A percentile compares a stretch with the other conserved stretches of the same genome.
Evolutionary conservation across 805 yeast species (phyloP).

Genomic region (Schwanniomyces yamadae): DNA sequence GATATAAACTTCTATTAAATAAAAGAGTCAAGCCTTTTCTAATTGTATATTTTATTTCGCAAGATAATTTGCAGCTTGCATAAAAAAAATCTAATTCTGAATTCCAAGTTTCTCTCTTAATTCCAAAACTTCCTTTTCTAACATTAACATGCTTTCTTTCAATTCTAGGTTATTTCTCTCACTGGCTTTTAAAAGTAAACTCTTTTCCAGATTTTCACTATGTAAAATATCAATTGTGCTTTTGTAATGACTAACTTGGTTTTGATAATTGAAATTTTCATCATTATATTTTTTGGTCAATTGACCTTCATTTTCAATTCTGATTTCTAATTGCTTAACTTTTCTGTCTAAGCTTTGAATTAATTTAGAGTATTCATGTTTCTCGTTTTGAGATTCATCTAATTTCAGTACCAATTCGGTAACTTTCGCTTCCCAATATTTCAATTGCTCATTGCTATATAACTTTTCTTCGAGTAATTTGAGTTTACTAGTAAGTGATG

Average conservation of each 20-base stretch:
- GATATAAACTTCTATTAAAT: no score
- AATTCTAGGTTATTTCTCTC: constrained; percentile 58
- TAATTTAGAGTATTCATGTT: constrained; percentile 52
- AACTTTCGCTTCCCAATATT: constrained; percentile 60
- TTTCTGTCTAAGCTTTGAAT: constrained; percentile 51
- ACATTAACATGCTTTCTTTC: constrained; percentile 49
- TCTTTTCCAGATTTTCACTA: constrained; percentile 40
- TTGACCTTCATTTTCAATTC: constrained; percentile 50
- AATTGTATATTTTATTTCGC: no score
- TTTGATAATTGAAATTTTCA: constrained; percentile 57
- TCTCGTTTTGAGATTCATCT: constrained; percentile 44
- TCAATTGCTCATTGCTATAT: constrained; percentile 51
- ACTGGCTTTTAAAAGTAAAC: constrained; percentile 43
- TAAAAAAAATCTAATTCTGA: neutral
- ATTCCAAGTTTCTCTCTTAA: constrained; percentile 40
- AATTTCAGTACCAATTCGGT: constrained; percentile 51
- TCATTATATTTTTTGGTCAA: constrained; percentile 54
- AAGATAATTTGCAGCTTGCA: no score
- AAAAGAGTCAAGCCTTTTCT: no score
- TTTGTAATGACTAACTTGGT: constrained; percentile 44
- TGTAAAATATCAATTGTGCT: constrained; percentile 39
- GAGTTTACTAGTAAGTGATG: constrained; percentile 47
- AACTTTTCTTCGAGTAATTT: constrained; percentile 47
- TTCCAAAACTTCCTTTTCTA: constrained; percentile 58
- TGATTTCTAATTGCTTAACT: constrained; percentile 52